Conservation (phyloP, 805 yeast genomes). For the Scheffersomyces spartinae region DNA sequence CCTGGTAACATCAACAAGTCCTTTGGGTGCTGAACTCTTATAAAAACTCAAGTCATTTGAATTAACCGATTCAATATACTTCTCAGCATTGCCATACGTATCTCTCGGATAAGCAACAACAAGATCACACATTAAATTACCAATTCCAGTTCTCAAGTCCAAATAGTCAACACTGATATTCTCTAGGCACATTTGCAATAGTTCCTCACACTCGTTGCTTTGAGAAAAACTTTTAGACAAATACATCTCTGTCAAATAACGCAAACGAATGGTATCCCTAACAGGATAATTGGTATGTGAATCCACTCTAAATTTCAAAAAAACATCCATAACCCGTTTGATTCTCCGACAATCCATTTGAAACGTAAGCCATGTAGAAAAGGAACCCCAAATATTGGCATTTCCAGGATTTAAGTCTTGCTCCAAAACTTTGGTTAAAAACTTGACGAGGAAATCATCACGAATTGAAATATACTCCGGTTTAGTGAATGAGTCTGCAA, state of each 20-base stretch:
- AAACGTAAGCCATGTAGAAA: constrained; percentile 63
- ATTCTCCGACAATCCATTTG: constrained; percentile 60
- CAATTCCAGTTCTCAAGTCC: too few relatives aligned
- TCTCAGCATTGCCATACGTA: too few relatives aligned
- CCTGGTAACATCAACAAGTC: too few relatives aligned
- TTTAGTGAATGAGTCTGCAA: constrained; percentile 35
- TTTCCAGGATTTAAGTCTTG: constrained; percentile 66
- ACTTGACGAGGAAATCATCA: constrained; percentile 35
- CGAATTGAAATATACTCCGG: constrained; percentile 20
- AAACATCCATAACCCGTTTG: constrained; percentile 34
- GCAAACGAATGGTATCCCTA: constrained; percentile 49
- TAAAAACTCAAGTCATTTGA: too few relatives aligned
- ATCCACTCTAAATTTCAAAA: constrained; percentile 38
- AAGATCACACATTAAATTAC: too few relatives aligned
- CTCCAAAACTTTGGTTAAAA: constrained; percentile 35
- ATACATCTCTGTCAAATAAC: too few relatives aligned
- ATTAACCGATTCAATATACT: too few relatives aligned
- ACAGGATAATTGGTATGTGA: constrained; percentile 50
- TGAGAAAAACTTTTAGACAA: too few relatives aligned
- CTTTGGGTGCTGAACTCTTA: too few relatives aligned
- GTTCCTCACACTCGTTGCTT: too few relatives aligned
- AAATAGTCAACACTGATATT: too few relatives aligned
- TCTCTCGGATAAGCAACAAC: too few relatives aligned
- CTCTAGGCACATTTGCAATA: constrained; percentile 31
- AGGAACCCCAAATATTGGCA: constrained; percentile 59